Conservation (phyloP, 2,329 filamentous ascomycete genomes). For the Fusarium coicis region DNA sequence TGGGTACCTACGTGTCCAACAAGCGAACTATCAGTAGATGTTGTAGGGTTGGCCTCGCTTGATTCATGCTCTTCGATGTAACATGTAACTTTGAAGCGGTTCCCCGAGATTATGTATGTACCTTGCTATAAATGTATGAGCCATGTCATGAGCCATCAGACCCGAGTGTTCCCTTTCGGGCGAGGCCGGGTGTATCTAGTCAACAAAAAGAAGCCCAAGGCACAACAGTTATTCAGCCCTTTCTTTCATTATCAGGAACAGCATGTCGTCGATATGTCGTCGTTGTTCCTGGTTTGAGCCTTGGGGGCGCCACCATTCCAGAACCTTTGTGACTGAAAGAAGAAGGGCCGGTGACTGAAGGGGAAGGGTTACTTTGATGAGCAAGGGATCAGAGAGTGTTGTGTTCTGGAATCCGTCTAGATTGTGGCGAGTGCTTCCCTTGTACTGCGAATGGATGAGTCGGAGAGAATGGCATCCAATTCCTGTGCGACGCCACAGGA, state of each 20-base stretch:
- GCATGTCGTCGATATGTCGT: constrained; percentile 1
- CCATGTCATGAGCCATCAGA: constrained; percentile 20
- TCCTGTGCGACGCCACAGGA: constrained; percentile 23
- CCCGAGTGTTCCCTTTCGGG: constrained; percentile 28
- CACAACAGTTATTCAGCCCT: background rate
- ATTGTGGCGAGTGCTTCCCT: constrained; percentile 37
- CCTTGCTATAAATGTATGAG: background rate
- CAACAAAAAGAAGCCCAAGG: constrained; percentile 29
- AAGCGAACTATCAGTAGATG: constrained; percentile 11
- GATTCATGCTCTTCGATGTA: constrained; percentile 17
- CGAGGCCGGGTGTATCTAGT: constrained; percentile 30
- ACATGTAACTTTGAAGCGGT: constrained; percentile 24
- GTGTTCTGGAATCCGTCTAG: constrained; percentile 37
- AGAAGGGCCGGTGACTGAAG: constrained; percentile 19
- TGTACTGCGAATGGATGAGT: constrained; percentile 26
- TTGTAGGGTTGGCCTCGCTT: constrained; percentile 30
- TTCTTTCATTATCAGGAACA: background rate
- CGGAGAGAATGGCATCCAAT: constrained; percentile 28
- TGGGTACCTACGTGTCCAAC: constrained; percentile 5
- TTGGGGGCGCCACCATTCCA: constrained; percentile 37
- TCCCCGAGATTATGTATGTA: constrained; percentile 31
- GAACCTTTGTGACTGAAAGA: background rate
- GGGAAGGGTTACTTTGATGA: constrained; percentile 11
- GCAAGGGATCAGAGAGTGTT: constrained; percentile 27
- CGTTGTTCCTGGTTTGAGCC: constrained; percentile 20